These are phyloP conservation scores for Botrytis elliptica DNA, from an alignment of 2,329 filamentous ascomycete species.

Conservation along the genomic window DNA sequence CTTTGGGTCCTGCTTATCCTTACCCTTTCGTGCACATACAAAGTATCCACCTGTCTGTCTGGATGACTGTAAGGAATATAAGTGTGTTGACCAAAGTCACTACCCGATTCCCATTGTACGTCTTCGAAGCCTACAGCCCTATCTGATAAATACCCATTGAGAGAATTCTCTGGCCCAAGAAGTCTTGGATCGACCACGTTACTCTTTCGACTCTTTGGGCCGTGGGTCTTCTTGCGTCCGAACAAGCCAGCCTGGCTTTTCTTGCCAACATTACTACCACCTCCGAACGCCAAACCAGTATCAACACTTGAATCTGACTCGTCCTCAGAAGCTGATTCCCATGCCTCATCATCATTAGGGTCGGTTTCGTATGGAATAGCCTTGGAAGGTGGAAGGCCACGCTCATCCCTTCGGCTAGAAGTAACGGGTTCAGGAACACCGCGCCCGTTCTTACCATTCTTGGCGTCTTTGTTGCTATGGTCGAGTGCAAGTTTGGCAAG, in stretches of 20 bases:
- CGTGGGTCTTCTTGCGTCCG: conserved; percentile 37
- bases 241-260: conserved; percentile 26
- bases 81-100: conserved; percentile 35
- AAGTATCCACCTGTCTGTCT: not conserved
- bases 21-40: conserved; percentile 5
- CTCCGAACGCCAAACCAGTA: conserved; percentile 61
- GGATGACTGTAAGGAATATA: conserved; percentile 5
- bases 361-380: conserved; percentile 36
- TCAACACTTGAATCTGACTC: conserved; percentile 52
- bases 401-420: conserved; percentile 27
- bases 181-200: conserved; percentile 57
- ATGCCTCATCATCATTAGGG: conserved; percentile 50
- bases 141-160: conserved; percentile 52
- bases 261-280: conserved; percentile 39
- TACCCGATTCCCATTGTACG: conserved; percentile 37
- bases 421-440: conserved; percentile 18
- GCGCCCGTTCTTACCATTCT: conserved; percentile 34
- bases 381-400: conserved; percentile 34
- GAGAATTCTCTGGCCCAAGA: conserved; percentile 62
- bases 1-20: conserved; percentile 36
- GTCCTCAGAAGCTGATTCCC: conserved; percentile 58
- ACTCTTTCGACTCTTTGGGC: conserved; percentile 43
- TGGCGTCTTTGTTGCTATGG: conserved; percentile 40
- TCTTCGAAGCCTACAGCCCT: conserved; percentile 56
- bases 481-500: conserved; percentile 47